Evolutionary conservation across 768 basidiomycete genomes (phyloP), one percentile per base, ranked within the genome.

Genomic region (Boletellus ananiceps): DNA sequence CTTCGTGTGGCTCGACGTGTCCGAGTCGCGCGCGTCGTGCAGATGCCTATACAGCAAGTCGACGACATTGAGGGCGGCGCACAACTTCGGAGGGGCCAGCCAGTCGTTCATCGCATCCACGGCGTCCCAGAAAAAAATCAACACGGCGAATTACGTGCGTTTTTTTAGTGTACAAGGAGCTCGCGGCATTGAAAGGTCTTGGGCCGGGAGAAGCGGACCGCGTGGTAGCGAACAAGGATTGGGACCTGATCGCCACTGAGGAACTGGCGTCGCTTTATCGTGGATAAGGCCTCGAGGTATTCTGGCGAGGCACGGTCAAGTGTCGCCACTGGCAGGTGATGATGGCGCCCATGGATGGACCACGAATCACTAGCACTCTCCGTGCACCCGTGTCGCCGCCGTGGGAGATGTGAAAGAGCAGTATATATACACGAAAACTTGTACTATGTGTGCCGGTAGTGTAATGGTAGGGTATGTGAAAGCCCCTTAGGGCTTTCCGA

Each of bases 71-170:
- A 96, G 67, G 93, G 95, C 55, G 88, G 87, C 49, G 88, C 89
- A 0, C 88, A 91, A 57, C 73, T 96, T 34, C 77, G 93, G 18
- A 70, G 95, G 56, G 95, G 95, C 2, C 76, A 81, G 27, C 94
- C 94, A 77, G 61, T 94, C 19, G 82, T 91, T 0, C 94, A 99
- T 72, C 91, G 90, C 72, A 95, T 99, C 57, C 98, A 95, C 59
- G 95, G 95, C 2, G 72, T 96, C 3, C 92, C 95, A n/a, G 0
- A 94, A 97, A 64, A 96, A 94, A 0, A 93, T 99, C 71, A 99
- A 99, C 65, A 84, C 87, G 0, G 95, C 95, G 0, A 97, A 96
- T 63, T 98, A 97, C 56, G 92, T 93, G 25, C 97, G 95, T 64
- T 99, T 98, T 62, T 79, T 92, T 36, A n/a, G 95, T 93, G 0